Evolutionary conservation across 73 alveolate species (phyloP).

Genomic region (Paramecium sexaurelia): DNA sequence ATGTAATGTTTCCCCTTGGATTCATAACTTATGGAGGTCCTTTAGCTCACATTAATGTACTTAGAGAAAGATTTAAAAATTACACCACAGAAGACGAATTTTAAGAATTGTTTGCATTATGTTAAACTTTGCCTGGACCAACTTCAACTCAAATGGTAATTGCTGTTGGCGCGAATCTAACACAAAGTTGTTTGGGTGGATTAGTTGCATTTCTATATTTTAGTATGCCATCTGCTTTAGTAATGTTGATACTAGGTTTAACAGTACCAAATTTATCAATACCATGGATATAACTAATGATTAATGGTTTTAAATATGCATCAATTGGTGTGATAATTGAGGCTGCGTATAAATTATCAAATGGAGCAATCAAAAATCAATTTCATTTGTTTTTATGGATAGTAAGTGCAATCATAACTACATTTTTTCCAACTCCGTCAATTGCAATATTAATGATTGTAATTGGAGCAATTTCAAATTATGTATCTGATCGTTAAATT

Average conservation of each 20-base stretch:
- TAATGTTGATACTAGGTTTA: neutral
- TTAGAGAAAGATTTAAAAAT: neutral
- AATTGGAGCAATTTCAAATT: constrained; percentile 27
- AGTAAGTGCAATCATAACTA: constrained; percentile 10
- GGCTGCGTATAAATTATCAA: constrained; percentile 23
- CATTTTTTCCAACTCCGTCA: neutral
- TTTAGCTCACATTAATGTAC: neutral
- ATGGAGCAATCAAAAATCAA: constrained; percentile 28
- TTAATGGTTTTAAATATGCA: constrained; percentile 22
- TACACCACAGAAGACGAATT: constrained; percentile 32
- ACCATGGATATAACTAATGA: neutral
- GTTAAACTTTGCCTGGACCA: constrained; percentile 54
- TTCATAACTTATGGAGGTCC: constrained; percentile 56
- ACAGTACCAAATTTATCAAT: neutral
- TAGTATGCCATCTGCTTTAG: constrained; percentile 34
- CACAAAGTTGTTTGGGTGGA: constrained; percentile 42
- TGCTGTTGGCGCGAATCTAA: constrained; percentile 43
- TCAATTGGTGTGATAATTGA: constrained; percentile 37
- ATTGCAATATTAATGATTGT: constrained; percentile 11
- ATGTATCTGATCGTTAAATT: neutral
- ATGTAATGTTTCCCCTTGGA: constrained; percentile 47
- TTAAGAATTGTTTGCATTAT: constrained; percentile 28
- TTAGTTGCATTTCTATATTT: constrained; percentile 38
- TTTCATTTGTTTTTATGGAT: constrained; percentile 23
- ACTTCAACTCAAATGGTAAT: constrained; percentile 56